Conservation (phyloP, 2,329 filamentous ascomycete species). For the Hypoxylon sp. region DNA sequence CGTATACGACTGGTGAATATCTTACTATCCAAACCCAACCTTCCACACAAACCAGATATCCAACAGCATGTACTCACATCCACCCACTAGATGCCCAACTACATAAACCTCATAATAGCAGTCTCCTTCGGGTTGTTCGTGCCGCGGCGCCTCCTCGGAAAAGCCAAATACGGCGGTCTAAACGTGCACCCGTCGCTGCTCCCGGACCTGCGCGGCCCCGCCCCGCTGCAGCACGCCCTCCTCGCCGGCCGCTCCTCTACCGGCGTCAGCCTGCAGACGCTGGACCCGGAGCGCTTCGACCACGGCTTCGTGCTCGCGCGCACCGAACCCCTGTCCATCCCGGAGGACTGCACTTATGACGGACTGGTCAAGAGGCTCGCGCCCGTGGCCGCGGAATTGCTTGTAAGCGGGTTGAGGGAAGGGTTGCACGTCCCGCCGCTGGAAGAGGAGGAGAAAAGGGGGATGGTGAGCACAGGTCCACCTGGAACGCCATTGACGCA, state of each 20-base stretch:
- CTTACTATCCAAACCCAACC: not conserved
- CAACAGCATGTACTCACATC: slow-evolving; percentile 5
- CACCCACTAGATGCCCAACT: slow-evolving; percentile 63
- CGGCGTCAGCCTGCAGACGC: slow-evolving; percentile 88
- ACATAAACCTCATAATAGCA: slow-evolving; percentile 84
- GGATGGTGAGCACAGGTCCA: not conserved
- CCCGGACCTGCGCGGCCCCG: slow-evolving; percentile 86
- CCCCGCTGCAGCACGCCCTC: slow-evolving; percentile 88
- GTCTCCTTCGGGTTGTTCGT: slow-evolving; percentile 96
- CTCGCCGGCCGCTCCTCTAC: slow-evolving; percentile 70
- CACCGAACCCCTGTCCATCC: slow-evolving; percentile 69
- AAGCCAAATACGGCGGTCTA: slow-evolving; percentile 83
- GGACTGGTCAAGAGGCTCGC: slow-evolving; percentile 69
- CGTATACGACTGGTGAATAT: not conserved
- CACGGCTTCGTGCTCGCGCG: slow-evolving; percentile 77
- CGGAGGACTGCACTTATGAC: slow-evolving; percentile 58
- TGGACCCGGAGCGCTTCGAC: slow-evolving; percentile 83
- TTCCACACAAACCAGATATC: not conserved
- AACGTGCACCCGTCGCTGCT: slow-evolving; percentile 95
- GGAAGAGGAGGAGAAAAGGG: slow-evolving; percentile 45
- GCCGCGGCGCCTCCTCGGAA: slow-evolving; percentile 77
- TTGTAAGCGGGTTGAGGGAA: slow-evolving; percentile 73
- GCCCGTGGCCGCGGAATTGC: slow-evolving; percentile 74
- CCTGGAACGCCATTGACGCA: slow-evolving; percentile 52
- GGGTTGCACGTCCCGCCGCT: slow-evolving; percentile 74